Base-by-base conservation (phyloP, 441 rosid genomes). In the Pelargonium cotyledonis region DNA sequence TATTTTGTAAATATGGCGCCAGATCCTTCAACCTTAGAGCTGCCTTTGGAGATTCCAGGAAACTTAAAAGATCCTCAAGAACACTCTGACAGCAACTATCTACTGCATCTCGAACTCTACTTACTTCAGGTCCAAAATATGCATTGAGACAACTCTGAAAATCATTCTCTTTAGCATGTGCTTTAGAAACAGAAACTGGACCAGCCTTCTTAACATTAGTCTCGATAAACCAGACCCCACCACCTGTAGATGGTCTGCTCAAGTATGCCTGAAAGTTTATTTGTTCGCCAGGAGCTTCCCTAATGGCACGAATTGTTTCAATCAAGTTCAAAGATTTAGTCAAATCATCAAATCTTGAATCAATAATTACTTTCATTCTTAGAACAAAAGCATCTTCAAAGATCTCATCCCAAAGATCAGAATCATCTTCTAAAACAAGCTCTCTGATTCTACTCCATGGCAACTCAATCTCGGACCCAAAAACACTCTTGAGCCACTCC, bases 401-500 rank as follows among this genome's bases (percentile, higher is more conserved):
- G 68, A 92, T 90, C 86, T 92, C 97, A 84, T 92, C 90, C 99
- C 99, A 92, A 66, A 92, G 87, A 80, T 95, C 92, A 26, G 86
- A 88, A 75, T 90, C 94, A 67, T 86, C 98, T 70, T 85, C 89
- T 71, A 95, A 69, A 75, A 95, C 97, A 71, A 95, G 90, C 78
- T 95, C 99, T 21, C 90, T 79, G 57, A 86, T 90, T 78, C 96
- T 87, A 78, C 89, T 89, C 99, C 99, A 95, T 8, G 98, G 99
- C 77, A 88, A 79, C 85, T 89, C 95, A 11, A 95, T 83, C 83
- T 95, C 99, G 53, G 97, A 95, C 63, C 99, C 98, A 29, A 95
- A 95, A 60, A 92, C 97, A 70, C 80, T 80, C 82, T 80, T 87
- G 70, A 95, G 92, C 99, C 99, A 95, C 64, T 92, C 96, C 82